Evolutionary conservation across 345 rosid genomes (phyloP).

Genomic region (Balakata baccata): DNA sequence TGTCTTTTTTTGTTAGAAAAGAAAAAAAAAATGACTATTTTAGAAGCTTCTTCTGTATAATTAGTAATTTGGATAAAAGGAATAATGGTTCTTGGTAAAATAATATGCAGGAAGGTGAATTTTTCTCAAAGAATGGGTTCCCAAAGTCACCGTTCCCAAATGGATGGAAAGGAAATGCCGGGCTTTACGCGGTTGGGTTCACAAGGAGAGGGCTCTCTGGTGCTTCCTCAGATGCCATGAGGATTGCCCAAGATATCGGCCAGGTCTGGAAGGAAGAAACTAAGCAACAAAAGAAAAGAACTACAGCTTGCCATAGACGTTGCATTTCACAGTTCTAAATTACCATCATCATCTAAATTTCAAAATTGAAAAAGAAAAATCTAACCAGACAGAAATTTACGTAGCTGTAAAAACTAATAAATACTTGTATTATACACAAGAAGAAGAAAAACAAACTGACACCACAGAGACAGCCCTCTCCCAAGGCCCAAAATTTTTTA

Average conservation of each 20-base stretch:
- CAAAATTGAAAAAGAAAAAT: background rate
- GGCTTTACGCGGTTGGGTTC: conserved; percentile 90
- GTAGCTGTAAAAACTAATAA: conserved; percentile 12
- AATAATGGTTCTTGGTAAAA: conserved; percentile 1
- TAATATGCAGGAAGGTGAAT: conserved; percentile 59
- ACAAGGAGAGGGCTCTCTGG: conserved; percentile 86
- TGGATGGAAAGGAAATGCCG: conserved; percentile 83
- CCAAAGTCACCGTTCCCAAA: conserved; percentile 72
- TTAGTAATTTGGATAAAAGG: background rate
- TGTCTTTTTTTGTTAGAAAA: background rate
- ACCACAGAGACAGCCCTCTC: conserved; percentile 42
- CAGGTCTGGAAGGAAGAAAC: conserved; percentile 66
- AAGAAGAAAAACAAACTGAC: background rate
- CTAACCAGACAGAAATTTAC: background rate
- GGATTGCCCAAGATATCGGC: conserved; percentile 69
- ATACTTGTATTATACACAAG: conserved; percentile 15
- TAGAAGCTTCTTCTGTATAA: background rate
- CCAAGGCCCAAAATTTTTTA: conserved; percentile 49
- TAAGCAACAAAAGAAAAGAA: conserved; percentile 58
- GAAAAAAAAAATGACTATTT: background rate
- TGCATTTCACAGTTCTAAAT: conserved; percentile 71
- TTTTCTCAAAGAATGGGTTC: conserved; percentile 67
- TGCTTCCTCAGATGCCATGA: conserved; percentile 64
- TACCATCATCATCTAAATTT: no score
- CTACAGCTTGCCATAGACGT: conserved; percentile 68